Evolutionary conservation across 1,139 yeast genomes (phyloP), one percentile per base, ranked within the genome.

Genomic region (Geotrichum citri-aurantii): DNA sequence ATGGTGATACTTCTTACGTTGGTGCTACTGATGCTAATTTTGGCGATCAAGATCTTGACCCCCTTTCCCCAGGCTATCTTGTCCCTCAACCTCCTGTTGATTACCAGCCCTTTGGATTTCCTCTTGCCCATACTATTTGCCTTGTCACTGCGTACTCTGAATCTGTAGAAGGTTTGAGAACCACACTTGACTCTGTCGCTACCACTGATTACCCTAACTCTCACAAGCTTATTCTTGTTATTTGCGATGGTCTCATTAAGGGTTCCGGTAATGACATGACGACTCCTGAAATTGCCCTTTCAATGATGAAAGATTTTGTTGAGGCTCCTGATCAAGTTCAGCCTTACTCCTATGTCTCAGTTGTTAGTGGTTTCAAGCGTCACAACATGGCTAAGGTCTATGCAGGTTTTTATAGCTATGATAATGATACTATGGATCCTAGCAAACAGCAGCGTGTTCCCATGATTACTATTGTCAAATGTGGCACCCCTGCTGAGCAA

Each of bases 121-220:
- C 98, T 11, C 79, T 93, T 63, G 90, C 92, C 12, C 98, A 93
- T 69, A 79, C 88, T 0, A 81, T 93, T 68, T 82, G 85, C 66
- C 79, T 92, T 66, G 96, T 93, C 19, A 93, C 99, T 3, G 93
- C 97, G 69, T 93, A 93, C 71, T 91, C 98, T 1, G 99, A 93
- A 75, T 95, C 91, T 69, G 88, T 83, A 65, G 86, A 79, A 12
- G 97, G 95, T 64, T 74, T 93, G 63, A 81, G 98, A 67, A 84
- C 92, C 0, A 90, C 98, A 0, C 75, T 92, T 65, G 97, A 93
- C 72, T 92, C 98, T 1, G 71, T 93, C 61, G 90, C 96, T 19
- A 89, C 96, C 0, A 90, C 97, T 1, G 96, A 89, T 65, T 93
- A 87, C 71, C 97, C 98, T 61, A 91, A 90, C 73, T 88, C 97